Evolutionary conservation across 768 basidiomycete genomes (phyloP).

Genomic region (Rhizopogon vesiculosus): DNA sequence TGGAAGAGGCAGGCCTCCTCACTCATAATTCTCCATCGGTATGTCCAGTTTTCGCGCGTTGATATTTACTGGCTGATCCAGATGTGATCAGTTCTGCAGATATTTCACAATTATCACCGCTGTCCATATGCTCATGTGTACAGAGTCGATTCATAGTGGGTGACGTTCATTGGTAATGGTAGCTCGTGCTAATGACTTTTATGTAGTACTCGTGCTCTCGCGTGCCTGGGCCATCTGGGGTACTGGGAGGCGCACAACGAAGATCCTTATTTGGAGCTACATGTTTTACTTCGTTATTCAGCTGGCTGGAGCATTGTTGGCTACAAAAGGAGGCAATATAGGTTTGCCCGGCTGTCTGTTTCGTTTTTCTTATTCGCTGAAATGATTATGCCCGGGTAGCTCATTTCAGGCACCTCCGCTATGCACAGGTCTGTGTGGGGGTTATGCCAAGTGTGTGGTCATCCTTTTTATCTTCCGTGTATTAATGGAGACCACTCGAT

Average conservation of each 20-base stretch:
- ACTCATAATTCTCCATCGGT: constrained; percentile 12
- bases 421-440: constrained; percentile 9
- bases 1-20: constrained; percentile 19
- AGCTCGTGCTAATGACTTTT: neutral
- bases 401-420: constrained; percentile 7
- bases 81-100: constrained; percentile 12
- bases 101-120: neutral
- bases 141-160: constrained; percentile 21
- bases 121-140: constrained; percentile 5
- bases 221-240: constrained; percentile 21
- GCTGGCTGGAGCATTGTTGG: neutral
- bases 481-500: neutral
- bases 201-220: constrained; percentile 18
- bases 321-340: neutral
- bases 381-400: neutral
- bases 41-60: neutral
- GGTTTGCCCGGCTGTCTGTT: neutral
- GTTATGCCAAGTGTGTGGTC: constrained; percentile 7
- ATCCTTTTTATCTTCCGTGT: neutral
- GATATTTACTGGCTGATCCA: neutral
- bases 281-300: neutral
- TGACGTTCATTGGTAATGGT: neutral
- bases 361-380: neutral
- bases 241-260: constrained; percentile 1
- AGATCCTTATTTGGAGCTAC: constrained; percentile 3